Conservation (phyloP, 2,329 filamentous ascomycete species). For the Endoconidiophora polonica region DNA sequence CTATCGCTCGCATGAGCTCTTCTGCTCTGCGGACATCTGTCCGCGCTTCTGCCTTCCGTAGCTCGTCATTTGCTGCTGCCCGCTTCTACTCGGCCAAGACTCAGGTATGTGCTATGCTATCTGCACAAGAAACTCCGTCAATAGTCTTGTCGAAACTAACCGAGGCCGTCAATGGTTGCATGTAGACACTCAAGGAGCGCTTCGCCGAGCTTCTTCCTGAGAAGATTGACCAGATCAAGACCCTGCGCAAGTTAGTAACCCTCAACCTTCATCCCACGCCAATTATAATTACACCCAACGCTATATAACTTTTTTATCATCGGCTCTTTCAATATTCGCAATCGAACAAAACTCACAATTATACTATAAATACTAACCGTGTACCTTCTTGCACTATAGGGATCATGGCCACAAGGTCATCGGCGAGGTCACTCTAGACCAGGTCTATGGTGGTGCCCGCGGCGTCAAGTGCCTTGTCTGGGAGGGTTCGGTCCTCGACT, state of each 20-base stretch:
- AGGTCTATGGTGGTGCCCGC: constrained; percentile 97
- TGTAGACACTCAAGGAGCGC: constrained; percentile 87
- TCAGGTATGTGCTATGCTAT: constrained; percentile 37
- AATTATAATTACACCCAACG: background rate
- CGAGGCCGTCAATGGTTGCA: constrained; percentile 10
- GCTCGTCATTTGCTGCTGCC: constrained; percentile 63
- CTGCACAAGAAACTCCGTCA: background rate
- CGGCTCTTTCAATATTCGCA: background rate
- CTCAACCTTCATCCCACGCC: constrained; percentile 10
- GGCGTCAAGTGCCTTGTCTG: constrained; percentile 97
- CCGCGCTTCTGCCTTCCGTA: constrained; percentile 48
- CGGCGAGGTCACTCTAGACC: constrained; percentile 96
- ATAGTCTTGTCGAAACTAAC: constrained; percentile 10
- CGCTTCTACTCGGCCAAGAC: constrained; percentile 90
- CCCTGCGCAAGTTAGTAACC: constrained; percentile 69
- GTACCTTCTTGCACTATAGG: constrained; percentile 28
- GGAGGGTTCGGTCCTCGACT: constrained; percentile 96
- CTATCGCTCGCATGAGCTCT: constrained; percentile 65
- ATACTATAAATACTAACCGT: constrained; percentile 14
- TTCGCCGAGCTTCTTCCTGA: constrained; percentile 90
- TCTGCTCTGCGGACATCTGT: constrained; percentile 66
- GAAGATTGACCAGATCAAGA: constrained; percentile 99
- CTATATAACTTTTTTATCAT: background rate
- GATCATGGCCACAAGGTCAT: constrained; percentile 90
- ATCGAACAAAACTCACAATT: background rate